phyloP scores from a whole-genome alignment of 106 monocot genomes.

The Allium fistulosum region DNA sequence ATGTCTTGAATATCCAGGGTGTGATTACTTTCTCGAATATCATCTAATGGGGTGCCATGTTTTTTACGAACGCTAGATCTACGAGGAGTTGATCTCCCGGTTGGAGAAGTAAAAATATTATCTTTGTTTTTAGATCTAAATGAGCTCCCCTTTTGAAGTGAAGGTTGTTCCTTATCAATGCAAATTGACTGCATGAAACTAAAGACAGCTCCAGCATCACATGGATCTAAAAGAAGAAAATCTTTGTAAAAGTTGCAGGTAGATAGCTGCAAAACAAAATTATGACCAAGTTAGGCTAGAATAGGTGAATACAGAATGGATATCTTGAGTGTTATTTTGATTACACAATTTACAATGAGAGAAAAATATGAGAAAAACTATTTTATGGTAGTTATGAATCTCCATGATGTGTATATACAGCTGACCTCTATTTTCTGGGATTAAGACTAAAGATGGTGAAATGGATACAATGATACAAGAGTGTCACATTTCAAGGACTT shows the following conservation, averaged over 20 bases:
- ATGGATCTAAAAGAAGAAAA: conserved; percentile 90
- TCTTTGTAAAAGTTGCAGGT: conserved; percentile 78
- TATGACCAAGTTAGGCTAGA: neutral
- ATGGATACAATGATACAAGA: neutral
- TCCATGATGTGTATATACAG: no score
- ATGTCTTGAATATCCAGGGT: conserved; percentile 10
- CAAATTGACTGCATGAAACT: conserved; percentile 36
- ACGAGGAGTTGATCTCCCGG: conserved; percentile 30
- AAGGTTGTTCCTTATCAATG: conserved; percentile 23
- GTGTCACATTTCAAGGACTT: neutral
- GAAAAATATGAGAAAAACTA: neutral
- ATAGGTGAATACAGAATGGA: no score
- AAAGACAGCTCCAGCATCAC: conserved; percentile 63
- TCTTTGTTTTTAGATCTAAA: conserved; percentile 30
- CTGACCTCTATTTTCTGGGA: no score
- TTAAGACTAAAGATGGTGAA: neutral
- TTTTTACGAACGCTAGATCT: conserved; percentile 32
- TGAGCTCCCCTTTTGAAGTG: conserved; percentile 22
- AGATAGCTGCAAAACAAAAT: conserved; percentile 52
- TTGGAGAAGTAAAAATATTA: conserved; percentile 36
- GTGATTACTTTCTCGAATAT: conserved; percentile 15
- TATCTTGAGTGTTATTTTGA: no score
- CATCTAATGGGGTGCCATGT: conserved; percentile 18
- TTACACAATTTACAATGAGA: no score
- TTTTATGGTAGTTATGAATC: no score